Evolutionary conservation across 177 flowering plant genomes (phyloP), one percentile per base, ranked within the genome.

Genomic region (Vitis hybrid): DNA sequence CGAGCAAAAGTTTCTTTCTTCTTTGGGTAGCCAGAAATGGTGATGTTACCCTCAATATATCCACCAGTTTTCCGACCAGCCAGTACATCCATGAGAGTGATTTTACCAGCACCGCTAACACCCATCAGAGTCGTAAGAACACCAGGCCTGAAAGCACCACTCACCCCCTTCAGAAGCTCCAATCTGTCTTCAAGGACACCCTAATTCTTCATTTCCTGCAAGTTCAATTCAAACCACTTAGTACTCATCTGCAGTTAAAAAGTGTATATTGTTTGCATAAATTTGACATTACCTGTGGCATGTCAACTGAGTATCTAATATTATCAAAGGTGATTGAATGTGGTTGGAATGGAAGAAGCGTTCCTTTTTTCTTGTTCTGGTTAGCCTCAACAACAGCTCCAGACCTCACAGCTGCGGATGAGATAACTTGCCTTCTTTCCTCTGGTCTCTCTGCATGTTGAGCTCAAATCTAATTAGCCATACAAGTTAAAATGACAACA

Each of bases 21-120:
- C 61, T 86, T 86, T 11, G 86, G 82, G 59, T 82, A 86, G 13
- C 90, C 90, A 14, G 86, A 82, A 61, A 86, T 67, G 13, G 54
- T 82, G 7, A 86, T 82, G 61, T 64, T 56, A 5, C 90, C 90
- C 1, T 78, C 82, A 22, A 83, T 82, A 65, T 81, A 82, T 57
- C 90, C 90, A 59, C 90, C 84, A 10, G 86, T 82, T 79, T 86
- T 86, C 57, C 88, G 70, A 3, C 87, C 90, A 54, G 88, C 85
- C 16, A 86, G 64, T 3, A 84, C 87, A 71, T 84, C 87, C 83
- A 84, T 78, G 56, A 84, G 59, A 56, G 87, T 84, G 16, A 85
- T 84, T 67, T 84, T 84, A 10, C 87, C 87, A 16, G 87, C 84
- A 52, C 87, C 87, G 70, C 87, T 84, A 10, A 80, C 85, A 50